Evolutionary conservation across 163 green algal species (phyloP).

Genomic region (Scenedesmus sp.): DNA sequence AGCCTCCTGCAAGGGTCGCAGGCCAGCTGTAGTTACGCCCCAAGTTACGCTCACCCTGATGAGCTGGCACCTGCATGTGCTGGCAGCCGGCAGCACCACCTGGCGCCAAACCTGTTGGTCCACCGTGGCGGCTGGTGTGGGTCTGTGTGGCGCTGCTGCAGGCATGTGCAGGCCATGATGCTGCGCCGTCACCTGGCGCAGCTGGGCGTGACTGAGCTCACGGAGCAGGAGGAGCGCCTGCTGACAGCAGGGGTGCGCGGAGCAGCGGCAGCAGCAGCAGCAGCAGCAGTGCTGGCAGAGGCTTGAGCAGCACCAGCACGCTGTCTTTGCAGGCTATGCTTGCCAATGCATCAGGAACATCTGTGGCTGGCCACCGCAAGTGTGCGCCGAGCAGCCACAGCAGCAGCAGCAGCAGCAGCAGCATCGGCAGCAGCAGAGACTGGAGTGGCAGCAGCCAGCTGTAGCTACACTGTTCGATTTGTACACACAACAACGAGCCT

Average conservation of each 20-base stretch:
- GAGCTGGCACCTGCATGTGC: no score
- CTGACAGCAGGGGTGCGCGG: background rate
- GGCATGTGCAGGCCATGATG: constrained; percentile 44
- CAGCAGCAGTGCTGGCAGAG: background rate
- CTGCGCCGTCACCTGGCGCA: constrained; percentile 4
- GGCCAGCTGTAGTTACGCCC: no score
- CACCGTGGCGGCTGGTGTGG: background rate
- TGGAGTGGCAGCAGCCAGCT: background rate
- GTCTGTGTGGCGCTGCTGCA: background rate
- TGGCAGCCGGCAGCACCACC: background rate
- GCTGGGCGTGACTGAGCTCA: constrained; percentile 27
- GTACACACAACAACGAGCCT: background rate
- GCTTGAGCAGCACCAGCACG: no score
- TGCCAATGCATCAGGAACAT: no score
- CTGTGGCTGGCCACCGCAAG: no score
- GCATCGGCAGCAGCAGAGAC: background rate
- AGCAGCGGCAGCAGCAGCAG: background rate
- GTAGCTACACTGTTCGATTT: background rate
- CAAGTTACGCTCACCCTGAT: no score
- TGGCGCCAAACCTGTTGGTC: background rate
- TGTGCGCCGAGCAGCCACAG: background rate
- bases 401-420: background rate
- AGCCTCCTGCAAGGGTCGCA: no score
- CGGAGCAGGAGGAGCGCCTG: constrained; percentile 13
- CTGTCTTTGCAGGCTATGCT: no score